phyloP scores from a whole-genome alignment of 108 stramenopile genomes.

The Epipyxis sp. region DNA sequence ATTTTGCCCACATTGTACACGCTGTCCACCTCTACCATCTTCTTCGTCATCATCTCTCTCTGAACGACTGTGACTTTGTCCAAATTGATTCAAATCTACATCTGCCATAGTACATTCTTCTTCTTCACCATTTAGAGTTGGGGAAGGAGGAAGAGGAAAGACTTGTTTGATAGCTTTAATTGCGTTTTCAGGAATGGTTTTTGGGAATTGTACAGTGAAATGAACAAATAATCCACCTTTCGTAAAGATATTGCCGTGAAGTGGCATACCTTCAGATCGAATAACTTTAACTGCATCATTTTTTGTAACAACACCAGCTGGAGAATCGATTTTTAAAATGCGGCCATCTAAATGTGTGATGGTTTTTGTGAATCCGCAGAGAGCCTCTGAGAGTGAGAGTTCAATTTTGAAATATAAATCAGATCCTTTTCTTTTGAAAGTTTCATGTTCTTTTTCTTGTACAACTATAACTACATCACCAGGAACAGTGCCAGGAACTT shows the following conservation, averaged over 20 bases:
- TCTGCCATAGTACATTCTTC: conserved; percentile 63
- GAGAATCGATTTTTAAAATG: conserved; percentile 71
- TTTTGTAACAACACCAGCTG: conserved; percentile 82
- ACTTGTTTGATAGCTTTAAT: conserved; percentile 63
- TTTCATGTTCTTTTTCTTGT: conserved; percentile 90
- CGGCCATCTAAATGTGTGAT: conserved; percentile 86
- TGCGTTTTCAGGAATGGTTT: conserved; percentile 57
- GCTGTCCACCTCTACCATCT: conserved; percentile 38
- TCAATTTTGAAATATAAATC: conserved; percentile 88
- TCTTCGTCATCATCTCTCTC: conserved; percentile 49
- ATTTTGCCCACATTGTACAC: conserved; percentile 47
- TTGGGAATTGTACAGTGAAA: conserved; percentile 83
- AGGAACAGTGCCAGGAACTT: conserved; percentile 87
- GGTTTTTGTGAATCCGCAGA: conserved; percentile 89
- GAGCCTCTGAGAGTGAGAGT: conserved; percentile 82
- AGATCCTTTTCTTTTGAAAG: conserved; percentile 94
- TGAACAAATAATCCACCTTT: conserved; percentile 88
- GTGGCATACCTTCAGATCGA: conserved; percentile 90
- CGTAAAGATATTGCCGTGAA: conserved; percentile 82
- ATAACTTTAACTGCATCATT: conserved; percentile 80
- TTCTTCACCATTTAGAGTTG: conserved; percentile 74
- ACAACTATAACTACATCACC: conserved; percentile 95
- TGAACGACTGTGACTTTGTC: conserved; percentile 66
- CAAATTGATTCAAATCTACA: conserved; percentile 81
- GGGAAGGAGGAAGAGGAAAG: conserved; percentile 61